These are phyloP conservation scores for Dimargaris verticillata DNA, from an alignment of 192 early-diverging fungal genomes.

Conservation along the genomic window DNA sequence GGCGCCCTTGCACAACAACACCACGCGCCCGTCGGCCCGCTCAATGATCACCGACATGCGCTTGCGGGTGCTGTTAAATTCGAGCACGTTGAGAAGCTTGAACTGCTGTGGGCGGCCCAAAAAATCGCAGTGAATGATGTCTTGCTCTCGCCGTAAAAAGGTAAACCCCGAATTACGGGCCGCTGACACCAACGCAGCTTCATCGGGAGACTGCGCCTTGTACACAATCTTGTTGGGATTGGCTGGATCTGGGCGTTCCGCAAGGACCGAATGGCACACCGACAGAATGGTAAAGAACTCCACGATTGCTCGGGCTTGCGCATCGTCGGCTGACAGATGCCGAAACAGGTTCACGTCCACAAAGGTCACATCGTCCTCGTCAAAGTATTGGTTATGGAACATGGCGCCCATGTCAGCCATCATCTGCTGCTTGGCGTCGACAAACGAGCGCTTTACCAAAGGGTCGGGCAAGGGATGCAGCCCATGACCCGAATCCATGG, in stretches of 20 bases:
- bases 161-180: constrained; percentile 74
- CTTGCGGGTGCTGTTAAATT: constrained; percentile 93
- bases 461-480: neutral
- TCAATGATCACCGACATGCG: constrained; percentile 86
- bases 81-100: constrained; percentile 50
- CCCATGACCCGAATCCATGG: neutral
- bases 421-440: constrained; percentile 30
- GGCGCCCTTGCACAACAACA: constrained; percentile 85
- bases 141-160: constrained; percentile 57
- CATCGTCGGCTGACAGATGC: constrained; percentile 34
- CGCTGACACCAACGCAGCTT: constrained; percentile 77
- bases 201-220: constrained; percentile 88
- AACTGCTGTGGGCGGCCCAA: constrained; percentile 51
- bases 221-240: constrained; percentile 47
- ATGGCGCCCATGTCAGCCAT: constrained; percentile 34
- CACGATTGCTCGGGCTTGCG: constrained; percentile 40
- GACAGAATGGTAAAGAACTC: constrained; percentile 75
- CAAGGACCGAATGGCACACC: constrained; percentile 78
- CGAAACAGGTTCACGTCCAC: constrained; percentile 43
- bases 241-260: constrained; percentile 33
- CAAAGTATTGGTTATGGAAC: constrained; percentile 43
- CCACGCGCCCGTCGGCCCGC: constrained; percentile 49
- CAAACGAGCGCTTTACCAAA: constrained; percentile 11
- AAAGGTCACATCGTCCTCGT: constrained; percentile 48
- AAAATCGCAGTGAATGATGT: constrained; percentile 50